phyloP scores from a whole-genome alignment of 257 asterid genomes.

The Nicotiana noctiflora region DNA sequence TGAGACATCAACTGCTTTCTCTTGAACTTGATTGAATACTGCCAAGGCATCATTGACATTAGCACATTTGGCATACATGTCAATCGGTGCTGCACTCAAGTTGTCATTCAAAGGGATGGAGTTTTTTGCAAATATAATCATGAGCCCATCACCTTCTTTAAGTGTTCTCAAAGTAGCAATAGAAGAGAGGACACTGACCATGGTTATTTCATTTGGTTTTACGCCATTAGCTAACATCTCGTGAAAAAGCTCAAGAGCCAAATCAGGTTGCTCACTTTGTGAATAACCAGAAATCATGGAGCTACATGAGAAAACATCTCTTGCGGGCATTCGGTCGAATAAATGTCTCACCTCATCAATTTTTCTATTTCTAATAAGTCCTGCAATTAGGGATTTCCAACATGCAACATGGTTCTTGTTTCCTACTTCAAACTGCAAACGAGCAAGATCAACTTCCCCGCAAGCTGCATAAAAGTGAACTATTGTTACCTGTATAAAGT shows the following conservation, averaged over 20 bases:
- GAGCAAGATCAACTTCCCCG: conserved; percentile 40
- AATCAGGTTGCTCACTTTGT: conserved; percentile 47
- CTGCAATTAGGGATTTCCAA: conserved; percentile 85
- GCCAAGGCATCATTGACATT: too few species aligned
- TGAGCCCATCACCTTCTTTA: too few species aligned
- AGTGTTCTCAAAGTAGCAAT: conserved; percentile 59
- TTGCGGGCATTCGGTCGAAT: conserved; percentile 64
- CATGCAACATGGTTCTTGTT: conserved; percentile 57
- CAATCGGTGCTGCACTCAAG: too few species aligned
- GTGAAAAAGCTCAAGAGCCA: conserved; percentile 59
- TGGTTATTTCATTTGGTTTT: conserved; percentile 76
- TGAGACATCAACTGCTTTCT: too few species aligned
- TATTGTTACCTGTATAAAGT: too few species aligned
- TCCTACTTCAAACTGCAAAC: conserved; percentile 65
- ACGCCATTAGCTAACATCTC: conserved; percentile 53
- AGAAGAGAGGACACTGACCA: conserved; percentile 80
- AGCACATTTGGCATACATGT: too few species aligned
- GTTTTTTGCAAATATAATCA: too few species aligned
- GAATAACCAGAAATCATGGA: conserved; percentile 88
- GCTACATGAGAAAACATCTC: conserved; percentile 90
- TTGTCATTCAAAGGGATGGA: too few species aligned
- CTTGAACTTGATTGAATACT: too few species aligned
- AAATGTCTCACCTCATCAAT: conserved; percentile 47
- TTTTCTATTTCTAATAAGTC: conserved; percentile 54
- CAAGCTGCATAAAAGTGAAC: too few species aligned